Base-by-base conservation (phyloP, 192 early-diverging fungal genomes). In the Rhizophagus prolifer region DNA sequence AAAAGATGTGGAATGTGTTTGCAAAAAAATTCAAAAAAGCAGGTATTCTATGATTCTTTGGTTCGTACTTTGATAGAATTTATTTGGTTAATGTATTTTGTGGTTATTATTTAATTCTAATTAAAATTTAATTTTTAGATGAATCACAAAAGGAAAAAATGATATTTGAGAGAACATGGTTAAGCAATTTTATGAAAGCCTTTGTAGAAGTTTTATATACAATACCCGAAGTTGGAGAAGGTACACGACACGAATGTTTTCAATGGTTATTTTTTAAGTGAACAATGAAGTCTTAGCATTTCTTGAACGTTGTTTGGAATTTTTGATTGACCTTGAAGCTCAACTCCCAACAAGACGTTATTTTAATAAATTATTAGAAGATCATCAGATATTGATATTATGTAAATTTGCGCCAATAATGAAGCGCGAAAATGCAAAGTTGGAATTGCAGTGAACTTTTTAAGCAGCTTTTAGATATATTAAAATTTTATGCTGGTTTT, bases 271-370 rank as follows among this genome's bases (percentile, higher is more conserved):
- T n/a, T 63, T 77, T 38, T 21, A 80, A 71, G 80, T 77, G 8
- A 59, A 82, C 50, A 25, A 73, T 62, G 87, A 91, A 38, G 77
- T 81, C 3, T 64, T 94, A 30, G 77, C 78, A 28, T 96, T 93
- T 69, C 85, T 85, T 68, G 90, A 90, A 41, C 86, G 93, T 26
- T 90, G 91, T 68, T 71, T 97, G 13, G 95, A 98, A 82, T 87
- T 99, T 23, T 75, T 99, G 58, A 92, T 96, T 13, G 94, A 95
- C 75, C 81, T 99, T 10, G 90, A 92, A 70, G 87, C 94, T 21
- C 97, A 98, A 83, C 82, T 98, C 68, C 90, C 96, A 5, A 98
- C 97, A 2, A 91, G 97, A n/a, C 90, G 97, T 46, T 95, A 88
- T 73, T 89, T 98, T 64, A 89, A 92, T 77, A 82, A 89, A 3